Evolutionary conservation across 2,329 filamentous ascomycete species (phyloP), one percentile per base, ranked within the genome.

Genomic region (Knufia fluminis): DNA sequence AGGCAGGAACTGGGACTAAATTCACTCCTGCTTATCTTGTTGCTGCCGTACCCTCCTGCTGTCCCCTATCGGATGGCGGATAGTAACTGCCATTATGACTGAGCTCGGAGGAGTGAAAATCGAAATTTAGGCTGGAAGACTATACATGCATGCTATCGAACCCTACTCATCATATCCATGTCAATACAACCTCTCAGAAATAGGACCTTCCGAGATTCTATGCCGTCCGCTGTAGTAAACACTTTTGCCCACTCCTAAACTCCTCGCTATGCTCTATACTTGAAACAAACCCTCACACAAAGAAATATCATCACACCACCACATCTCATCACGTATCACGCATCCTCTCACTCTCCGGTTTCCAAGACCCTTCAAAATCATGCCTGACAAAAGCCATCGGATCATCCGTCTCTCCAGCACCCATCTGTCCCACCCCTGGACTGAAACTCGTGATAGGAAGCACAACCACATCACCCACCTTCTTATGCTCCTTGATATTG

Each of bases 381-480:
- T 98, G 92, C 70, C 92, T 90, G 53, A 98, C 92, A 73, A 94
- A 97, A 1, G 92, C 92, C 87, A 95, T 91, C 1, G 89, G 88
- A 64, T 97, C 85, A 58, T 96, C 88, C 36, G 82, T 77, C 54
- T 94, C 89, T 61, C 83, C 83, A 40, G 92, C 86, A 10, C 86
- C 86, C 89, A 96, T 97, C 65, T 95, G 89, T 59, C 82, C 79
- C 39, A 97, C 88, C 22, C 92, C 92, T 0, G 92, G 92, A 61
- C 89, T 95, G 73, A 98, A 98, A 67, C 89, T 91, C 4, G 92
- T 98, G 61, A 98, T 97, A 22, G 92, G 92, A 52, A 98, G 71
- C 12, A 98, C 83, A 46, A 96, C 81, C 2, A 96, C 88, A 66
- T 98, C 92, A 40, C 92, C 92, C 16, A 97, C 82, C 62, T 89